A percentile compares a stretch with the other conserved stretches of the same genome.
Conservation (phyloP, 208 protist genomes). For the Crithidia bombi region DNA sequence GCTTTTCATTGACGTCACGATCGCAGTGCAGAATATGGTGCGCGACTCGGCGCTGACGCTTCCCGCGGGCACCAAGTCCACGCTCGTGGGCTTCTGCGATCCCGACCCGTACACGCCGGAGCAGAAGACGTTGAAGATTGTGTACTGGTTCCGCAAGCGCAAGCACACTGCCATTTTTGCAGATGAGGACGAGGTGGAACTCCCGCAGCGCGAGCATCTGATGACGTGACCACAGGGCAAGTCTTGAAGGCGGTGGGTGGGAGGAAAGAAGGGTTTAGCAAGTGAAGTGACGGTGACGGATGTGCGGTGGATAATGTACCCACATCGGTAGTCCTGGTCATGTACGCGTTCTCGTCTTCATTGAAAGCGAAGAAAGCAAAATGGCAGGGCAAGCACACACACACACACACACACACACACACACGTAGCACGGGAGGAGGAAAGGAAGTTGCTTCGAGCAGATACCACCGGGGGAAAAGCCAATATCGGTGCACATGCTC, state of each 20-base stretch:
- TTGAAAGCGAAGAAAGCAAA: too few relatives aligned
- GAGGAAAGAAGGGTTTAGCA: not conserved
- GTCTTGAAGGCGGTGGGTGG: too few relatives aligned
- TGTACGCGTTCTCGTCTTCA: too few relatives aligned
- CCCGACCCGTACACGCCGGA: conserved; percentile 88
- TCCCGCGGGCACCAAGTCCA: conserved; percentile 69
- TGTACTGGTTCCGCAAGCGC: conserved; percentile 85
- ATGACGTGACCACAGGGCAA: conserved; percentile 22
- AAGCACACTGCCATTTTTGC: conserved; percentile 70
- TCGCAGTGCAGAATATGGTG: conserved; percentile 87
- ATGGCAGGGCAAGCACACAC: too few relatives aligned
- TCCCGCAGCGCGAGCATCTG: conserved; percentile 78
- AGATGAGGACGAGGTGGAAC: conserved; percentile 71
- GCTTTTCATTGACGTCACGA: conserved; percentile 82
- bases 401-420: too few relatives aligned
- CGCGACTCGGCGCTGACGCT: conserved; percentile 79
- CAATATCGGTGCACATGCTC: too few relatives aligned
- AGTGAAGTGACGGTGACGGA: not conserved
- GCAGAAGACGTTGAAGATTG: conserved; percentile 80
- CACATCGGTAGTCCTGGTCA: too few relatives aligned
- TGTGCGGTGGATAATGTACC: too few relatives aligned
- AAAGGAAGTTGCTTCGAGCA: too few relatives aligned
- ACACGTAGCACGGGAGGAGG: too few relatives aligned
- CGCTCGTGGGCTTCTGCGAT: conserved; percentile 85
- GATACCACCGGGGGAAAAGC: too few relatives aligned